A percentile compares a stretch with the other conserved stretches of the same genome.
Conservation (phyloP, 352 stramenopile species). For the Phytophthora rubi region DNA sequence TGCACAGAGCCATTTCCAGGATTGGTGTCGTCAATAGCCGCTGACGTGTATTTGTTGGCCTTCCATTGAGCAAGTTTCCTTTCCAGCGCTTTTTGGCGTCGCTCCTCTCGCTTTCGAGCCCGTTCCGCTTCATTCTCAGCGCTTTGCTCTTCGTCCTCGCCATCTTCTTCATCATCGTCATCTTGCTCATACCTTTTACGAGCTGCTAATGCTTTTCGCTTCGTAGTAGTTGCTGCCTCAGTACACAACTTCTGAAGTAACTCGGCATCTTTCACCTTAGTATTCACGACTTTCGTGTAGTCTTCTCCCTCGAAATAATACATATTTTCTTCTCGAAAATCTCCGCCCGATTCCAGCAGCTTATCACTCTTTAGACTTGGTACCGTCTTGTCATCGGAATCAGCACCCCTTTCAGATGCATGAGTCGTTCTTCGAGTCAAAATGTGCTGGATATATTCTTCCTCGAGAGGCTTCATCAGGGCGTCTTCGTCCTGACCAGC, state of each 20-base stretch:
- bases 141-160: slow-evolving; percentile 37
- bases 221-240: slow-evolving; percentile 24
- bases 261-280: slow-evolving; percentile 48
- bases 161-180: slow-evolving; percentile 38
- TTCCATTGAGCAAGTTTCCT: slow-evolving; percentile 66
- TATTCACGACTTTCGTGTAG: slow-evolving; percentile 52
- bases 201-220: slow-evolving; percentile 36
- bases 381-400: slow-evolving; percentile 10
- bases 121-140: slow-evolving; percentile 53
- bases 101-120: slow-evolving; percentile 47
- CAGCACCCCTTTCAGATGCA: slow-evolving; percentile 1
- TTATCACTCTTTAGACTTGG: slow-evolving; percentile 47
- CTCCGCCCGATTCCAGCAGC: slow-evolving; percentile 57
- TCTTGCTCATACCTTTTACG: slow-evolving; percentile 49
- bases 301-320: slow-evolving; percentile 87
- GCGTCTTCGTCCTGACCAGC: slow-evolving; percentile 34
- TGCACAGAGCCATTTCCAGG: background rate
- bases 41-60: slow-evolving; percentile 68
- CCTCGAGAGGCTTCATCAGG: slow-evolving; percentile 56
- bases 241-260: slow-evolving; percentile 49
- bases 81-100: slow-evolving; percentile 45
- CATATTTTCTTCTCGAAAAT: slow-evolving; percentile 81
- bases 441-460: slow-evolving; percentile 65
- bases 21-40: slow-evolving; percentile 32
- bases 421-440: slow-evolving; percentile 33